These are phyloP conservation scores for Agaricus sinodeliciosus DNA, from an alignment of 768 basidiomycete genomes.

Conservation along the genomic window DNA sequence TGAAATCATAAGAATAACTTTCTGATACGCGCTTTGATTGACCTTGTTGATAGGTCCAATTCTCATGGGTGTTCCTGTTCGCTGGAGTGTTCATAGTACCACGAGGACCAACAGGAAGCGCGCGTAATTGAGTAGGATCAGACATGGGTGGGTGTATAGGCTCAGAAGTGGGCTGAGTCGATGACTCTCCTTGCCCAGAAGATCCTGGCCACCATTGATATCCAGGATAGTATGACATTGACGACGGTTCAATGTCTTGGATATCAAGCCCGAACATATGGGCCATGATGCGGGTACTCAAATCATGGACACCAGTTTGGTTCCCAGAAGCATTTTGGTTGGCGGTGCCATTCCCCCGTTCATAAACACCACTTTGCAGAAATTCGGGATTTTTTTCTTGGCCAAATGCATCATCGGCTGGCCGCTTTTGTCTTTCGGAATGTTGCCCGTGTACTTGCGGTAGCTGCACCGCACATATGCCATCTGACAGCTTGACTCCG, in stretches of 20 bases:
- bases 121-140: not conserved
- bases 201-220: constrained; percentile 64
- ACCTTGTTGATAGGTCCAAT: constrained; percentile 3
- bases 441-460: constrained; percentile 26
- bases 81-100: not conserved
- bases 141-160: not conserved
- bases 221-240: constrained; percentile 47
- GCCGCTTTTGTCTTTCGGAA: constrained; percentile 32
- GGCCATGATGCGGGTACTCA: constrained; percentile 62
- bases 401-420: constrained; percentile 59
- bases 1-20: constrained; percentile 10
- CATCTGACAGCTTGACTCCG: constrained; percentile 53
- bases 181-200: not conserved
- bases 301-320: constrained; percentile 50
- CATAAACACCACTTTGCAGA: constrained; percentile 34
- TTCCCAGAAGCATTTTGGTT: constrained; percentile 11
- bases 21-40: constrained; percentile 1
- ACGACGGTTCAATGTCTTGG: constrained; percentile 57
- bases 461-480: constrained; percentile 17
- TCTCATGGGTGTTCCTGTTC: not conserved
- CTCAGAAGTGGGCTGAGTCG: not conserved
- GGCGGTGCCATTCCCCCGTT: not conserved
- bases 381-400: constrained; percentile 42
- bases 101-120: not conserved
- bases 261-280: constrained; percentile 66